phyloP scores from a whole-genome alignment of 1,139 yeast species.

The Hyphopichia fennica region DNA sequence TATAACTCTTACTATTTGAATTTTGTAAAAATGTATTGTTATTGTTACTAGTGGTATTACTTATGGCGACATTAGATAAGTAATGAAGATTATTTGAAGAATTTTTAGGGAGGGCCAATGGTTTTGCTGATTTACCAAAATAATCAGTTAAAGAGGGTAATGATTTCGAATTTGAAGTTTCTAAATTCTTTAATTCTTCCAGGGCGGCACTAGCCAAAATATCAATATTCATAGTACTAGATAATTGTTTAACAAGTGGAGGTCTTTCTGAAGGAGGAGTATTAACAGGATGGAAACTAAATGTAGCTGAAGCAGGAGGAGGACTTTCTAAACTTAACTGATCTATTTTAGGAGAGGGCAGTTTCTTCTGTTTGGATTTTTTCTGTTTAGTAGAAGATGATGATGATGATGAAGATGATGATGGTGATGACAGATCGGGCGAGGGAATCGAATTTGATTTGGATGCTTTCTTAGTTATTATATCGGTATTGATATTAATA shows the following conservation, averaged over 20 bases:
- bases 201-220: slow-evolving; percentile 81
- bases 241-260: slow-evolving; percentile 6
- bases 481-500: too few species aligned
- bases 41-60: slow-evolving; percentile 2
- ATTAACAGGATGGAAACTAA: not conserved
- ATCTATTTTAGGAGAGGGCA: not conserved
- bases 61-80: slow-evolving; percentile 26
- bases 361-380: not conserved
- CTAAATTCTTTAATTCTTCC: slow-evolving; percentile 60
- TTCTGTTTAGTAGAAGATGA: not conserved
- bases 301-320: not conserved
- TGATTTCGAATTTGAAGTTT: slow-evolving; percentile 43
- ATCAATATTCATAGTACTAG: slow-evolving; percentile 61
- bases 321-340: not conserved
- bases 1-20: slow-evolving; percentile 12
- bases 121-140: slow-evolving; percentile 27
- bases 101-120: slow-evolving; percentile 5
- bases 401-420: slow-evolving; percentile 1
- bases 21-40: not conserved
- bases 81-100: slow-evolving; percentile 25
- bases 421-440: not conserved
- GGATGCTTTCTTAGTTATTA: not conserved
- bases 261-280: slow-evolving; percentile 2
- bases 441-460: not conserved
- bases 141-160: slow-evolving; percentile 66